Conservation (phyloP, 2,329 filamentous ascomycete species). For the Calonectria multiphialidica region DNA sequence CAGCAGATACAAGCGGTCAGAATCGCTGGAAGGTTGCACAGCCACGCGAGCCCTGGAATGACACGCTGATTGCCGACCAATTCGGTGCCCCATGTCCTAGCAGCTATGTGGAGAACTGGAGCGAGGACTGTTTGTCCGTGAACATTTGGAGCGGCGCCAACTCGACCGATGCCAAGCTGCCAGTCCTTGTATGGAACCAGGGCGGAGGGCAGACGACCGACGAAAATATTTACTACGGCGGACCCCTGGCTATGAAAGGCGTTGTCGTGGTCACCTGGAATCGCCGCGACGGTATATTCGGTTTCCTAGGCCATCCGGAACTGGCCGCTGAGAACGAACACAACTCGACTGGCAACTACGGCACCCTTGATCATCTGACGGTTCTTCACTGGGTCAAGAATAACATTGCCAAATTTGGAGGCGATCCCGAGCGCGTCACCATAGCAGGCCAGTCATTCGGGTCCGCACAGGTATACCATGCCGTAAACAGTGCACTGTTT, state of each 20-base stretch:
- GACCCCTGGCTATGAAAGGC: neutral
- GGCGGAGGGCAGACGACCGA: neutral
- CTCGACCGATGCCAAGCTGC: neutral
- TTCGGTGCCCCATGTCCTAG: conserved; percentile 1
- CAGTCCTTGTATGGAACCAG: neutral
- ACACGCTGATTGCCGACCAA: neutral
- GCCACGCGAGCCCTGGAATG: neutral
- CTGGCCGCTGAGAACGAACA: neutral
- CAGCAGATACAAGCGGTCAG: neutral
- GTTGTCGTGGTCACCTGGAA: conserved; percentile 15
- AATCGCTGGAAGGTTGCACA: conserved; percentile 1
- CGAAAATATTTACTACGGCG: neutral
- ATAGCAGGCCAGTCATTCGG: conserved; percentile 2
- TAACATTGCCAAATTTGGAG: conserved; percentile 13
- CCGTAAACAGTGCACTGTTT: conserved; percentile 12
- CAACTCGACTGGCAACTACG: conserved; percentile 7
- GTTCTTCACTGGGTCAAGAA: conserved; percentile 9
- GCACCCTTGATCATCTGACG: neutral
- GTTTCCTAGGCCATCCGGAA: conserved; percentile 8
- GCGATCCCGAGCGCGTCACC: conserved; percentile 9
- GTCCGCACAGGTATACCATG: conserved; percentile 7
- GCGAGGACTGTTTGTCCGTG: conserved; percentile 49
- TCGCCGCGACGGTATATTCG: neutral
- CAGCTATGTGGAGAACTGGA: conserved; percentile 10
- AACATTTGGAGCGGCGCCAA: conserved; percentile 46